Conservation (phyloP, 106 monocot genomes). For the Acorus gramineus region DNA sequence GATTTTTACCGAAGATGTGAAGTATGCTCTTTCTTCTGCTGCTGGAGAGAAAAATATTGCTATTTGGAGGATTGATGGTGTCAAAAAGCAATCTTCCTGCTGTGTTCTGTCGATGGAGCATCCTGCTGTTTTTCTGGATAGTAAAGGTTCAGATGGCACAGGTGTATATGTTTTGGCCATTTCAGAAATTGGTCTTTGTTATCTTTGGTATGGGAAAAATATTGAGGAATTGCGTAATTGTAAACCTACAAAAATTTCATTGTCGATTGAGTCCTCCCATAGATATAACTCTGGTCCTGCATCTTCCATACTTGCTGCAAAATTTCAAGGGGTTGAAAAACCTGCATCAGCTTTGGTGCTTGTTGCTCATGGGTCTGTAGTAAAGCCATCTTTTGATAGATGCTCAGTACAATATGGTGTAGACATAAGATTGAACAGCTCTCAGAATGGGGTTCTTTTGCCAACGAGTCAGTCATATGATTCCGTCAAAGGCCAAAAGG, state of each 20-base stretch:
- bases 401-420: conserved; percentile 43
- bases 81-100: conserved; percentile 41
- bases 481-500: conserved; percentile 27
- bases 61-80: conserved; percentile 67
- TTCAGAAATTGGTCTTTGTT: conserved; percentile 73
- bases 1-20: conserved; percentile 79
- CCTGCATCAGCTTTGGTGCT: conserved; percentile 30
- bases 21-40: conserved; percentile 71
- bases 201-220: conserved; percentile 70
- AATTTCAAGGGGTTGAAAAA: conserved; percentile 32
- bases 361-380: conserved; percentile 56
- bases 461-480: conserved; percentile 16
- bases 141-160: conserved; percentile 24
- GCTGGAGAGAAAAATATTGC: conserved; percentile 76
- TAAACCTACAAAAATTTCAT: conserved; percentile 63
- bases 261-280: conserved; percentile 20
- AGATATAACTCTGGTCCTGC: conserved; percentile 18
- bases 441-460: conserved; percentile 61
- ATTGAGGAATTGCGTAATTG: conserved; percentile 49
- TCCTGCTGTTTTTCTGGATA: conserved; percentile 64
- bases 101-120: conserved; percentile 91
- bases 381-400: conserved; percentile 85
- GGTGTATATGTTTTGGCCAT: conserved; percentile 63
- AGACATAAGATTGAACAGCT: conserved; percentile 41
- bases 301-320: conserved; percentile 61